Base-by-base conservation (phyloP, 2,329 filamentous ascomycete genomes). In the Neocatenulostroma microsporum region DNA sequence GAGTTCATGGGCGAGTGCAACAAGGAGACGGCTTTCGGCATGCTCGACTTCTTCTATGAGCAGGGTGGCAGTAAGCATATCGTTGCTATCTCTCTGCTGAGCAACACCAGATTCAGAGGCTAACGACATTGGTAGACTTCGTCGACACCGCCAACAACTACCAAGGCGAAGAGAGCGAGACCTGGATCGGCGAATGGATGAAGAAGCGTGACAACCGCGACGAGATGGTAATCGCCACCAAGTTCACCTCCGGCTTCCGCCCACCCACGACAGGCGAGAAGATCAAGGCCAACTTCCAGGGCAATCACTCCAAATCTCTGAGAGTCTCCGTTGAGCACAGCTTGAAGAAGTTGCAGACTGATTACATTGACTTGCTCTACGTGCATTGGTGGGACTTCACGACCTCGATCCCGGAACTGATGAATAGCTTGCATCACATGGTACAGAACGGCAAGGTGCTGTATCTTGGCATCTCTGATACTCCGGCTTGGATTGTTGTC, bases 401-500 rank as follows among this genome's bases (percentile, higher is more conserved):
- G n/a, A 76, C 74, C 17, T 71, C 69, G 0, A 74, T 83, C 31
- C 66, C 72, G 0, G 79, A 84, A 51, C 35, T 84, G 30, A 84
- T 84, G 80, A 76, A 82, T 40, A 70, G 70, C 1, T 66, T 84
- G 28, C 80, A 83, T 53, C 62, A 68, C 14, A 63, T 82, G 9
- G 76, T 83, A 1, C 40, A 55, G 1, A 53, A 66, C 5, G 77
- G 79, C 13, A 82, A 82, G 48, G 77, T 84, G 1, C 62, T 79
- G 12, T 82, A 83, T 46, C 64, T 84, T 1, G 80, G 81, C 2
- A 68, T 82, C 56, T 77, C 70, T 27, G 79, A 84, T 48, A 77
- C 76, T 0, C 81, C 81, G 0, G 80, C 81, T 7, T 84, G 80
- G 80, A 59, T 54, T 1, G 53, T 66, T 17, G 50, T 62, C 30